Evolutionary conservation across 352 stramenopile species (phyloP), one percentile per base, ranked within the genome.

Genomic region (Pythium rhizo-oryzae): DNA sequence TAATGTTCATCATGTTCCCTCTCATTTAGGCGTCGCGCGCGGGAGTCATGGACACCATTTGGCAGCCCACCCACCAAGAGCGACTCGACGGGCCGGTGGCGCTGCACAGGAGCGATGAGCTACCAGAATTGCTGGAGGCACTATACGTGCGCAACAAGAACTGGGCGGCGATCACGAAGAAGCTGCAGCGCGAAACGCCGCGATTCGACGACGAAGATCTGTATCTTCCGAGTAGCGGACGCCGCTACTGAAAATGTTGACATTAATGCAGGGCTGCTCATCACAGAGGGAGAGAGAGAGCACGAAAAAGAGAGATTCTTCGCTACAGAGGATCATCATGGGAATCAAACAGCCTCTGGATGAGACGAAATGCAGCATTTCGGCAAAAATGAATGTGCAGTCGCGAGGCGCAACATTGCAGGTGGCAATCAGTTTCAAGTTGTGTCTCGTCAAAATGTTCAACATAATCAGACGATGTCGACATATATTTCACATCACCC

Each of bases 121-220:
- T 70, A 11, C 64, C 64, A 7, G 64, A 61, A 16, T 25, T 70
- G 25, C 39, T 70, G 6, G 64, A 63, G 12, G 64, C 64, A 35
- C 28, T 70, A 25, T 47, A 55, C 35, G 23, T 21, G 4, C 64
- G 64, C 9, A 70, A 70, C 41, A 56, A 58, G 37, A 70, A 62
- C 49, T 70, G 64, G 64, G 12, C 24, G 24, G 23, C 24, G 21
- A 19, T 60, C 46, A 30, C 44, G 6, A 52, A 12, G 15, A 53
- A 41, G 35, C 53, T 18, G 16, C 54, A 30, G 56, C 24, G 39
- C 4, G 46, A 50, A 37, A 2, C 35, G 19, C 16, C 33, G 30
- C 16, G 8, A 30, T 28, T 37, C 12, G 30, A 52, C 37, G 62
- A 69, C 30, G 33, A 63, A 1, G 62, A 63, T 19, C 46, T 69